phyloP scores from a whole-genome alignment of 2,329 filamentous ascomycete genomes.

The Penicillium sp. region DNA sequence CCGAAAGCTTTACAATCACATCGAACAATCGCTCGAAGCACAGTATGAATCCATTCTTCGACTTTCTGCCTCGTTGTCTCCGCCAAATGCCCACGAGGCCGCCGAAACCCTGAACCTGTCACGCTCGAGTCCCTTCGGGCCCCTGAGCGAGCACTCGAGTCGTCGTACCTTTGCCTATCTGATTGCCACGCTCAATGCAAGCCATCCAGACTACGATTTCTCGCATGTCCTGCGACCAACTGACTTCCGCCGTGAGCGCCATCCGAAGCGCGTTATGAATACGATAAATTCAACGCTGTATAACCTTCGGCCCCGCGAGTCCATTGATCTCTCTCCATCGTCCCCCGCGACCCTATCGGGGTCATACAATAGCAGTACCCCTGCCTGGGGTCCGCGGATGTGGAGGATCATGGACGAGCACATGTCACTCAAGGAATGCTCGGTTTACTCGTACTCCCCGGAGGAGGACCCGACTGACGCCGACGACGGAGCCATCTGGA shows the following conservation, averaged over 20 bases:
- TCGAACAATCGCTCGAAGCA: conserved; percentile 83
- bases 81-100: conserved; percentile 69
- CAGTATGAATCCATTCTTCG: conserved; percentile 86
- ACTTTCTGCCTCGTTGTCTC: conserved; percentile 80
- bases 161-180: conserved; percentile 92
- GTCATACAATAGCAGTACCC: conserved; percentile 48
- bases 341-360: conserved; percentile 42
- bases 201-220: conserved; percentile 95
- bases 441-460: conserved; percentile 82
- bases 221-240: conserved; percentile 82
- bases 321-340: conserved; percentile 39
- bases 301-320: conserved; percentile 68
- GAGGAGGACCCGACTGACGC: conserved; percentile 89
- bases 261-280: conserved; percentile 74
- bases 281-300: conserved; percentile 82
- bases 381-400: conserved; percentile 79
- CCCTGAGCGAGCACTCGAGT: conserved; percentile 79
- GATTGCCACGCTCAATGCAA: conserved; percentile 93
- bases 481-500: conserved; percentile 92
- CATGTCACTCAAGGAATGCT: conserved; percentile 86
- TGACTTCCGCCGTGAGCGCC: conserved; percentile 83
- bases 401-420: conserved; percentile 92
- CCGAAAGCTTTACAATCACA: conserved; percentile 95
- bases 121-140: conserved; percentile 85
- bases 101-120: conserved; percentile 67